Conservation (phyloP, 345 rosid genomes). For the Noccaea caerulescens region DNA sequence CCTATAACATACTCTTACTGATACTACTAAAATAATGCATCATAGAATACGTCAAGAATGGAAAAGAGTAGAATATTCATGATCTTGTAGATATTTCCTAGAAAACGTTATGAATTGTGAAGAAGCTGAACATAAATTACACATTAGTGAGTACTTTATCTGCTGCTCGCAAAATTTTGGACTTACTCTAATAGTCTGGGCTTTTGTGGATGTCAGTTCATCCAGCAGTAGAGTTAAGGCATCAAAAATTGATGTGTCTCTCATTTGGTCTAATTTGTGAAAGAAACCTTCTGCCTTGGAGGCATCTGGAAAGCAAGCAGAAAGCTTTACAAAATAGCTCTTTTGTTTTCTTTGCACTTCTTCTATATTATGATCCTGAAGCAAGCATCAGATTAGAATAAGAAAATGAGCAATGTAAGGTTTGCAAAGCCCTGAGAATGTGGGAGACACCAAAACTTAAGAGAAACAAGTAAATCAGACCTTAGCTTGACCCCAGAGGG, state of each 20-base stretch:
- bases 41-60: constrained; percentile 13
- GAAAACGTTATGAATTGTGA: constrained; percentile 24
- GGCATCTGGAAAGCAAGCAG: constrained; percentile 77
- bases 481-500: constrained; percentile 55
- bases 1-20: constrained; percentile 23
- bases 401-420: constrained; percentile 16
- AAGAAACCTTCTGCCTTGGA: constrained; percentile 73
- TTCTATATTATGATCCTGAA: constrained; percentile 61
- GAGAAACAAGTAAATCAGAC: constrained; percentile 24
- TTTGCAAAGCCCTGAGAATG: constrained; percentile 27
- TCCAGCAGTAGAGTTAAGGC: constrained; percentile 59
- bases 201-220: constrained; percentile 48
- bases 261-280: constrained; percentile 65
- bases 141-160: constrained; percentile 2
- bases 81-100: constrained; percentile 21
- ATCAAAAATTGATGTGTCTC: constrained; percentile 61
- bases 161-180: constrained; percentile 25
- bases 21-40: constrained; percentile 19
- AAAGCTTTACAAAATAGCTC: constrained; percentile 63
- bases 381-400: constrained; percentile 33
- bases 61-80: constrained; percentile 13
- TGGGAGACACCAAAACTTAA: constrained; percentile 20
- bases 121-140: constrained; percentile 17
- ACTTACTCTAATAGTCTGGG: constrained; percentile 56
- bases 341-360: constrained; percentile 55